phyloP scores from a whole-genome alignment of 306 rosid genomes.

The Albizia julibrissin region DNA sequence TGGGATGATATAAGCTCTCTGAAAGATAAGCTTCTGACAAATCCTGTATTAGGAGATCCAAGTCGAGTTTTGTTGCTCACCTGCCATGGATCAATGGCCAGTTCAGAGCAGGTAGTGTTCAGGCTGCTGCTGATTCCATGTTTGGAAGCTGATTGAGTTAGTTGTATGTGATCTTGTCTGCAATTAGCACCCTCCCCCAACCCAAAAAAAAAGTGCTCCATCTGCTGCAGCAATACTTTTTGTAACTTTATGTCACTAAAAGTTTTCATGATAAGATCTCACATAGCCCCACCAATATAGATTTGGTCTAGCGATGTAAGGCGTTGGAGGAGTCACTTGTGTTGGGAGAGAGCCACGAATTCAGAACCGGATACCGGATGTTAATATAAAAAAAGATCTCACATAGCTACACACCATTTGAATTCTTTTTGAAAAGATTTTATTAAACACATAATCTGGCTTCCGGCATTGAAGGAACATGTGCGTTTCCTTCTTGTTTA shows the following conservation, averaged over 20 bases:
- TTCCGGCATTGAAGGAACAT: slow-evolving; percentile 3
- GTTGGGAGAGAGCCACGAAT: too few species aligned
- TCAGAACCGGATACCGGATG: too few species aligned
- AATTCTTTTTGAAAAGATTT: slow-evolving; percentile 7
- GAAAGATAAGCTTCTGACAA: slow-evolving; percentile 77
- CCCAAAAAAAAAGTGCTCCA: neutral
- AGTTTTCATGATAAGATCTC: neutral
- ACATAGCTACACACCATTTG: neutral
- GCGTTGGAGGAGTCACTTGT: too few species aligned
- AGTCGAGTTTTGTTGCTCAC: slow-evolving; percentile 72
- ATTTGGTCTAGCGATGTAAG: too few species aligned
- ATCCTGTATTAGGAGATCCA: slow-evolving; percentile 76
- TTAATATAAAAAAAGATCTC: neutral
- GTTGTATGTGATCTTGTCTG: neutral
- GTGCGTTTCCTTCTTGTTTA: slow-evolving; percentile 22
- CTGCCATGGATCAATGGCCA: slow-evolving; percentile 97
- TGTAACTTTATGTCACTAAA: neutral
- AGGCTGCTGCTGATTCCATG: slow-evolving; percentile 20
- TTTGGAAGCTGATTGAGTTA: neutral
- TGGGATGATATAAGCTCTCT: slow-evolving; percentile 95
- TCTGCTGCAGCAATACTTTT: neutral
- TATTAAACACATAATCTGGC: neutral
- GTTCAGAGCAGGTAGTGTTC: slow-evolving; percentile 82
- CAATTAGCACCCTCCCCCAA: neutral
- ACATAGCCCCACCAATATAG: neutral